A percentile compares a stretch with the other conserved stretches of the same genome.
These are phyloP conservation scores for Globisporangium mamillatum DNA, from an alignment of 352 stramenopile genomes.

Conservation along the genomic window DNA sequence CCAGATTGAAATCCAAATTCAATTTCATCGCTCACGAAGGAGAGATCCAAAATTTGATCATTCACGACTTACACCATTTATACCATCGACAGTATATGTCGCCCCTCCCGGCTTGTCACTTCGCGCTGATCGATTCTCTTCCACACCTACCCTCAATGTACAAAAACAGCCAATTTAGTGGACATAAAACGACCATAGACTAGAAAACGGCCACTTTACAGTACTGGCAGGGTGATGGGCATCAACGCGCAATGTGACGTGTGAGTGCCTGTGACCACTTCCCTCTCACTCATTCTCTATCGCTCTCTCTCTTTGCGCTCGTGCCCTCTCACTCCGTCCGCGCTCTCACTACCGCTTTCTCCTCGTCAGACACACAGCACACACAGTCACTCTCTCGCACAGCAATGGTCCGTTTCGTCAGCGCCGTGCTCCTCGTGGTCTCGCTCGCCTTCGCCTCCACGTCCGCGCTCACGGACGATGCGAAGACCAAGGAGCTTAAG, in stretches of 20 bases:
- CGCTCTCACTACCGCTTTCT: slow-evolving; percentile 1
- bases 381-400: neutral
- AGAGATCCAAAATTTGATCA: neutral
- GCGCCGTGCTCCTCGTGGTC: slow-evolving; percentile 1
- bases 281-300: neutral
- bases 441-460: slow-evolving; percentile 12
- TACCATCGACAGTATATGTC: neutral
- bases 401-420: slow-evolving; percentile 12
- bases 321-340: too few relatives aligned
- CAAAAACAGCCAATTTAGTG: too few relatives aligned
- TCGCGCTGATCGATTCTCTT: too few relatives aligned
- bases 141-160: too few relatives aligned
- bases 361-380: neutral
- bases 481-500: slow-evolving; percentile 7
- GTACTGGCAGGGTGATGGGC: too few relatives aligned
- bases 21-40: neutral
- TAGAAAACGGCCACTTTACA: too few relatives aligned
- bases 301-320: neutral
- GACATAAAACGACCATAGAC: too few relatives aligned
- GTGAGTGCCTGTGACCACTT: neutral
- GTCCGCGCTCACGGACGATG: neutral
- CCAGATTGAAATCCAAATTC: neutral
- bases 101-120: too few relatives aligned
- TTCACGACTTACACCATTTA: neutral
- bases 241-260: too few relatives aligned